These are phyloP conservation scores for Xylariales sp. DNA, from an alignment of 2,329 filamentous ascomycete genomes.

Conservation along the genomic window DNA sequence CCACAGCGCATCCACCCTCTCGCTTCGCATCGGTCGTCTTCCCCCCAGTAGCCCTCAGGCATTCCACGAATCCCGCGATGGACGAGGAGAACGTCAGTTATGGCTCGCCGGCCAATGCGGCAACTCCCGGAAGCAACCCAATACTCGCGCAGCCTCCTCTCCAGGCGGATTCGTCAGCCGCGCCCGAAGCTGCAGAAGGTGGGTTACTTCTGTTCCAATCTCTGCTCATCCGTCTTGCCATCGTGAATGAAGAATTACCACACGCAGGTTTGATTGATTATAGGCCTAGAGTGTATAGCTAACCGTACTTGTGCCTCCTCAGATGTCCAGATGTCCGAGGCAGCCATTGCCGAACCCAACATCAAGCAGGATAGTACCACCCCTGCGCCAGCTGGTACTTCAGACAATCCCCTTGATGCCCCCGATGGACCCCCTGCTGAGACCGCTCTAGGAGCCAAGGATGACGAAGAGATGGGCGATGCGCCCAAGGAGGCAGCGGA, in stretches of 20 bases:
- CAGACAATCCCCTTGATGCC: constrained; percentile 66
- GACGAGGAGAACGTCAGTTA: constrained; percentile 54
- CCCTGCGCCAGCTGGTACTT: constrained; percentile 46
- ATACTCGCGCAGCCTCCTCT: constrained; percentile 52
- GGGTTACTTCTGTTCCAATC: constrained; percentile 15
- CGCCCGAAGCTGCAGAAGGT: constrained; percentile 43
- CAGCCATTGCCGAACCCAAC: constrained; percentile 36
- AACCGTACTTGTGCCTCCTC: constrained; percentile 16
- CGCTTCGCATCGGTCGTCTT: too few species aligned
- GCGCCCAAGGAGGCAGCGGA: constrained; percentile 45
- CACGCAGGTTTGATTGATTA: constrained; percentile 1
- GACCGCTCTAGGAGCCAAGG: constrained; percentile 48
- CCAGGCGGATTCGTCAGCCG: constrained; percentile 34
- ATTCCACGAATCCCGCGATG: too few species aligned
- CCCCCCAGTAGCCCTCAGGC: too few species aligned
- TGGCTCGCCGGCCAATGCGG: constrained; percentile 52
- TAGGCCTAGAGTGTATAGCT: constrained; percentile 2
- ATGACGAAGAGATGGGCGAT: constrained; percentile 81
- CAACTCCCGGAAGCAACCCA: constrained; percentile 53
- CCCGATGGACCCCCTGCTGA: constrained; percentile 61
- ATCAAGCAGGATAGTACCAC: constrained; percentile 60
- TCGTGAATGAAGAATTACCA: background rate
- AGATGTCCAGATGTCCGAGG: constrained; percentile 64
- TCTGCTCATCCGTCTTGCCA: constrained; percentile 4
- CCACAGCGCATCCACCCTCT: too few species aligned